Evolutionary conservation across 208 protist genomes (phyloP), one percentile per base, ranked within the genome.

Genomic region (Wallacemonas sp.): DNA sequence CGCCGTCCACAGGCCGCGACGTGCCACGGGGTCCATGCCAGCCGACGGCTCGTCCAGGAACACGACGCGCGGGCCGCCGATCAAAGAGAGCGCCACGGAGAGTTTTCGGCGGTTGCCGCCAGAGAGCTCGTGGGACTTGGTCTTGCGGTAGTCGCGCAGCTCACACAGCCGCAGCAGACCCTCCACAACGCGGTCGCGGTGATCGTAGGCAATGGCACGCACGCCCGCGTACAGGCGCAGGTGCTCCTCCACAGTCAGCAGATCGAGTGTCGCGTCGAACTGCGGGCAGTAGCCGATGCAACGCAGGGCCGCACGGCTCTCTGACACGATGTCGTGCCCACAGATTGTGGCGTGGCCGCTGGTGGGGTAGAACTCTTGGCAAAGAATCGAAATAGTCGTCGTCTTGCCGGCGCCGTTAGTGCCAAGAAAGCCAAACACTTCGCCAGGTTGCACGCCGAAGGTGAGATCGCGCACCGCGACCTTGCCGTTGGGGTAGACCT

Each of bases 271-370:
- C 26, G 96, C 78, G 76, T 97, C 92, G 70, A 94, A 95, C 81
- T 98, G 95, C 45, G 93, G 93, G 79, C 95, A 98, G 39, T 97
- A 89, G 36, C 96, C 96, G 26, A 84, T 79, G 66, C 78, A 84
- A 44, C 50, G 73, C 63, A 79, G 63, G 36, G 77, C 81, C 50
- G 78, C 66, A 17, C 52, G 27, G 68, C 80, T 78, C 32, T 86
- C 33, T 1, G 32, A 24, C 0, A 87, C 78, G 55, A 87, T 84
- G 62, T 92, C 81, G 32, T 83, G 60, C 9, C 85, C 81, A 42
- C 76, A 77, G 8, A 93, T 70, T 24, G 55, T 63, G 4, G 74
- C 89, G 32, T 72, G 60, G 10, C 92, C 92, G 54, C 75, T 73
- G 2, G 86, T 90, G 3, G 87, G 83, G 19, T 75, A 61, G 37